A percentile compares a stretch with the other conserved stretches of the same genome.
Evolutionary conservation across 73 alveolate genomes (phyloP).

Genomic region (Breviolum minutum): DNA sequence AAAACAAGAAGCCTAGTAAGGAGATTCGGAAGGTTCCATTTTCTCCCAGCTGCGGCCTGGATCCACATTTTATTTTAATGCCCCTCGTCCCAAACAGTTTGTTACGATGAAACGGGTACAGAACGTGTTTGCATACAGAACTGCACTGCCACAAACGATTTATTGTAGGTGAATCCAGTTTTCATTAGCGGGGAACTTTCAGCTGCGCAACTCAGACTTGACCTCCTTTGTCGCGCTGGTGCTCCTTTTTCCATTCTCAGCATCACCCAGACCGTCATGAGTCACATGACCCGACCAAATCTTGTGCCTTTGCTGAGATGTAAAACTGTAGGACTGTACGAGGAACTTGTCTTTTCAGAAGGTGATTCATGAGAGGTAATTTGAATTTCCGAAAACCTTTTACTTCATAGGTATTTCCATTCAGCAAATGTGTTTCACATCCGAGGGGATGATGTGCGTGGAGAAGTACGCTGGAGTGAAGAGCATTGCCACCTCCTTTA

Average conservation of each 20-base stretch:
- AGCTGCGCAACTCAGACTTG: conserved; percentile 3
- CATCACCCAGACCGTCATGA: conserved; percentile 1
- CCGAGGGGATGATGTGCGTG: background rate
- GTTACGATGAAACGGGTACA: too few relatives aligned
- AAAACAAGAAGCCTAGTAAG: background rate
- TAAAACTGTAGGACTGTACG: background rate
- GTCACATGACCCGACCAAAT: conserved; percentile 61
- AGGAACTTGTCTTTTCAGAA: background rate
- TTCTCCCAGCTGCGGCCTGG: background rate
- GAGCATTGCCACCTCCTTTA: conserved; percentile 13
- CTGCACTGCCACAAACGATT: too few relatives aligned
- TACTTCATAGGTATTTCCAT: background rate
- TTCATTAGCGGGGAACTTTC: background rate
- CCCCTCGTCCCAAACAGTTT: background rate
- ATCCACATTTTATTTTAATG: background rate
- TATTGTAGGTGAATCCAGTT: background rate
- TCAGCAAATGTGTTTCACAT: background rate
- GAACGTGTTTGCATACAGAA: too few relatives aligned
- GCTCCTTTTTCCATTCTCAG: conserved; percentile 17
- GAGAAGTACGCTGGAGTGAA: conserved; percentile 77
- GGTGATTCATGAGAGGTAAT: background rate
- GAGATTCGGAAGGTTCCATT: background rate
- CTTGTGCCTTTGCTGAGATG: background rate
- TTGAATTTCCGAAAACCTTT: background rate
- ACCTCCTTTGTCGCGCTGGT: background rate